A percentile compares a stretch with the other conserved stretches of the same genome.
phyloP scores from a whole-genome alignment of 2,329 filamentous ascomycete species.

The Teratosphaeria viscida region DNA sequence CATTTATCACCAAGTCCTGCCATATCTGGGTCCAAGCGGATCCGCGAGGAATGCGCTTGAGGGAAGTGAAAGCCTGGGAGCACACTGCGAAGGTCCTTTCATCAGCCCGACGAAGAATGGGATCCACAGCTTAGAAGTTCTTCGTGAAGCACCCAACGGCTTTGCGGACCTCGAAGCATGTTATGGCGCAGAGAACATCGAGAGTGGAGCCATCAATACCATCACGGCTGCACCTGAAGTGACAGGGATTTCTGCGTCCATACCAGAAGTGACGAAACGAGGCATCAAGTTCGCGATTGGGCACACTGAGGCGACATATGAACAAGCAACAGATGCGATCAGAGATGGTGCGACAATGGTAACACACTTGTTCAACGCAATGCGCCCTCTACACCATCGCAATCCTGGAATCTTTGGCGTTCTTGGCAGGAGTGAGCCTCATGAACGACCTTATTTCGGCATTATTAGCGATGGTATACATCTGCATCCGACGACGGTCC shows the following conservation, averaged over 20 bases:
- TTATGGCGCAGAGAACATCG: conserved; percentile 63
- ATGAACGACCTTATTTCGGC: conserved; percentile 65
- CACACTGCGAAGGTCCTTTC: conserved; percentile 87
- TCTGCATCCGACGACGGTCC: conserved; percentile 76
- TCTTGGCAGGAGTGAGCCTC: conserved; percentile 48
- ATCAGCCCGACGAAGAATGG: conserved; percentile 75
- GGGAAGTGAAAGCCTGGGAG: conserved; percentile 78
- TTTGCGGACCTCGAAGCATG: conserved; percentile 57
- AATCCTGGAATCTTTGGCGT: conserved; percentile 86
- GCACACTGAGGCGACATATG: conserved; percentile 79
- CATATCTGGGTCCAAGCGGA: conserved; percentile 65
- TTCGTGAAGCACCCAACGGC: conserved; percentile 50
- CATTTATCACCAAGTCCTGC: conserved; percentile 72
- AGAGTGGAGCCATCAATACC: conserved; percentile 52
- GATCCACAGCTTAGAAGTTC: conserved; percentile 66
- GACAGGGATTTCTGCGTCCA: conserved; percentile 51
- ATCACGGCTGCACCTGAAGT: conserved; percentile 80
- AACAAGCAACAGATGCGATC: conserved; percentile 63
- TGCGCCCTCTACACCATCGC: conserved; percentile 81
- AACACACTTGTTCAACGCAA: conserved; percentile 89
- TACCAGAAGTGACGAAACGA: conserved; percentile 53
- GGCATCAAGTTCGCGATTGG: conserved; percentile 72
- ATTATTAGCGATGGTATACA: conserved; percentile 88
- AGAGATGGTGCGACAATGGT: conserved; percentile 76
- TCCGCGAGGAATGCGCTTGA: conserved; percentile 47